Conservation (phyloP, 1,139 yeast species). For the Protomyces pachydermus region DNA sequence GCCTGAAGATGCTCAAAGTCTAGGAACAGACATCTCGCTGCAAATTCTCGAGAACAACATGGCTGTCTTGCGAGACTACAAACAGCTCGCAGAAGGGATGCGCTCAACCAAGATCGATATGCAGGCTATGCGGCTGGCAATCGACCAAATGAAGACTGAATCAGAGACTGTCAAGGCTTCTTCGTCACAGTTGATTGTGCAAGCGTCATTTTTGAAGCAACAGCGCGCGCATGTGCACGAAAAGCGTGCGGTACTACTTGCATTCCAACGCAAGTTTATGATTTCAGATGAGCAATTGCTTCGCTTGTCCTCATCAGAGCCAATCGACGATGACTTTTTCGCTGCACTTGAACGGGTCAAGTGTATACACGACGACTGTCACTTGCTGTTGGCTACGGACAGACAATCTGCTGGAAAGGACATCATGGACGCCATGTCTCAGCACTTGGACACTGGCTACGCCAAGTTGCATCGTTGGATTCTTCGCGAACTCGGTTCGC, state of each 20-base stretch:
- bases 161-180: slow-evolving; percentile 36
- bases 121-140: neutral
- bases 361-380: slow-evolving; percentile 60
- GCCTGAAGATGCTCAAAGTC: slow-evolving; percentile 47
- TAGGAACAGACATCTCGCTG: slow-evolving; percentile 66
- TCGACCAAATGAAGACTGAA: slow-evolving; percentile 16
- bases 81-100: slow-evolving; percentile 36
- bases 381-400: slow-evolving; percentile 60
- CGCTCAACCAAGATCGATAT: neutral
- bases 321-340: slow-evolving; percentile 57
- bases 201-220: slow-evolving; percentile 40
- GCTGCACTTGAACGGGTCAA: slow-evolving; percentile 57
- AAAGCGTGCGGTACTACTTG: slow-evolving; percentile 3
- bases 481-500: slow-evolving; percentile 39
- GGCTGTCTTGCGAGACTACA: slow-evolving; percentile 55
- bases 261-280: slow-evolving; percentile 48
- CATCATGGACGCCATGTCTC: slow-evolving; percentile 59
- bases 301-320: slow-evolving; percentile 38
- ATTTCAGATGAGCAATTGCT: slow-evolving; percentile 61
- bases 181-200: slow-evolving; percentile 41
- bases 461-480: slow-evolving; percentile 47
- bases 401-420: slow-evolving; percentile 67
- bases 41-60: slow-evolving; percentile 63
- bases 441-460: slow-evolving; percentile 50
- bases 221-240: slow-evolving; percentile 33